Evolutionary conservation across 768 basidiomycete genomes (phyloP), one percentile per base, ranked within the genome.

Genomic region (Rhodocollybia butyracea): DNA sequence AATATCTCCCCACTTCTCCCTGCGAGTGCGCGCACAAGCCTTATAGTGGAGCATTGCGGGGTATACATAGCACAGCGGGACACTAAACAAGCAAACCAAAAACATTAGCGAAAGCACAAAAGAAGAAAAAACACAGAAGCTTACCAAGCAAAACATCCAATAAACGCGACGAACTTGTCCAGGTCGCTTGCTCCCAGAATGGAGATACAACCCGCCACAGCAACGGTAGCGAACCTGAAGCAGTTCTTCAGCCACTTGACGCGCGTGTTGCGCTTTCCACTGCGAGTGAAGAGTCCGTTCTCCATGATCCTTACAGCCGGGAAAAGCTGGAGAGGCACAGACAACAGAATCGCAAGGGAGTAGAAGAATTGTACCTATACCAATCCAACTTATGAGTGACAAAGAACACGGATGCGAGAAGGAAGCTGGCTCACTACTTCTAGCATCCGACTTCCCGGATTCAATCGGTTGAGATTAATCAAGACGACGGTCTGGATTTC

Each of bases 201-300:
- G 64, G 87, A 89, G 62, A 98, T 75, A 43, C 77, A 77, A n/a
- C 91, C 91, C 69, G 93, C 93, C 57, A 89, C 67, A 66, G 89
- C 74, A 59, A 98, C 85, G 62, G 88, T 72, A 27, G 74, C 73
- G 61, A 89, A 93, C 47, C 87, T 81, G 70, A 94, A 85, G n/a
- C 83, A 71, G 64, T 98, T 99, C 84, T 99, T 99, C 63, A 85
- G 76, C 97, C 96, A 98, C 68, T 99, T 98, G 67, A 98, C 89
- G 54, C 82, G 78, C 31, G 74, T 60, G 67, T 93, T 79, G 50
- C 69, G 77, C 69, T 98, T 98, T 46, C 97, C 97, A 62, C 90
- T 93, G 46, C 81, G 81, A 42, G 84, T 84, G 68, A 98, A 98
- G 27, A 98, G 64, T 3, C 91, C 95, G 65, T 98, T 96, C 78